Evolutionary conservation across 1,284 basidiomycete genomes (phyloP).

Genomic region (Sporisorium scitamineum): DNA sequence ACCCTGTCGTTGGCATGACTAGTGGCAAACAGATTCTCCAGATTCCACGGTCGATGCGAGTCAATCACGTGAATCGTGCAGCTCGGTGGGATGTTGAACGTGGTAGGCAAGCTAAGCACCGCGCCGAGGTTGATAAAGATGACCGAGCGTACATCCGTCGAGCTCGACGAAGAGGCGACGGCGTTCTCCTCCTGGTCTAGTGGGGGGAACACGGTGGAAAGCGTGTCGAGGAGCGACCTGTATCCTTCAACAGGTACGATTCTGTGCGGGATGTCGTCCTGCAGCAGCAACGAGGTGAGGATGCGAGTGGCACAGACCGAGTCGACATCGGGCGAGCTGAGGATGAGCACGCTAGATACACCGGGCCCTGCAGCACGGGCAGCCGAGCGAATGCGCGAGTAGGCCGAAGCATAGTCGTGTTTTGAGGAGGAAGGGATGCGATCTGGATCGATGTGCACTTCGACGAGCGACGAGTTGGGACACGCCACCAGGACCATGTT

Average conservation of each 20-base stretch:
- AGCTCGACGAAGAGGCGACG: constrained; percentile 15
- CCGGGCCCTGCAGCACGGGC: constrained; percentile 40
- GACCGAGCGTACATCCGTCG: constrained; percentile 84
- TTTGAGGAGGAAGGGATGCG: constrained; percentile 19
- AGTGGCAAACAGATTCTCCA: constrained; percentile 86
- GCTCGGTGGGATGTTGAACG: constrained; percentile 72
- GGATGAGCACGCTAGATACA: constrained; percentile 76
- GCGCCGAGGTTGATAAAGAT: constrained; percentile 93
- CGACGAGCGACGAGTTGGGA: constrained; percentile 40
- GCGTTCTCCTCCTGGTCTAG: constrained; percentile 11
- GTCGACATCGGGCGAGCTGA: constrained; percentile 89
- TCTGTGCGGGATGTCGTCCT: constrained; percentile 92
- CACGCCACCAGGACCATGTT: constrained; percentile 46
- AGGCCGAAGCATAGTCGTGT: constrained; percentile 62
- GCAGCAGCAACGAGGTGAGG: constrained; percentile 87
- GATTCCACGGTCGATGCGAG: constrained; percentile 88
- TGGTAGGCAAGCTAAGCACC: constrained; percentile 80
- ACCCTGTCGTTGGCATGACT: constrained; percentile 67
- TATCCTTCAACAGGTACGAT: constrained; percentile 92
- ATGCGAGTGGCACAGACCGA: constrained; percentile 89
- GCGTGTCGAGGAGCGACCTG: constrained; percentile 36
- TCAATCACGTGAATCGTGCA: constrained; percentile 84
- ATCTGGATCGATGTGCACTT: constrained; percentile 34
- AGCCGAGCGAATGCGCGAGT: constrained; percentile 52
- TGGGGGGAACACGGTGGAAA: constrained; percentile 37